Percentiles rank a stretch among this genome's conserved stretches.
Evolutionary conservation across 225 moss, liverwort and hornwort species (phyloP).

Genomic region (Sphagnum tenellum): DNA sequence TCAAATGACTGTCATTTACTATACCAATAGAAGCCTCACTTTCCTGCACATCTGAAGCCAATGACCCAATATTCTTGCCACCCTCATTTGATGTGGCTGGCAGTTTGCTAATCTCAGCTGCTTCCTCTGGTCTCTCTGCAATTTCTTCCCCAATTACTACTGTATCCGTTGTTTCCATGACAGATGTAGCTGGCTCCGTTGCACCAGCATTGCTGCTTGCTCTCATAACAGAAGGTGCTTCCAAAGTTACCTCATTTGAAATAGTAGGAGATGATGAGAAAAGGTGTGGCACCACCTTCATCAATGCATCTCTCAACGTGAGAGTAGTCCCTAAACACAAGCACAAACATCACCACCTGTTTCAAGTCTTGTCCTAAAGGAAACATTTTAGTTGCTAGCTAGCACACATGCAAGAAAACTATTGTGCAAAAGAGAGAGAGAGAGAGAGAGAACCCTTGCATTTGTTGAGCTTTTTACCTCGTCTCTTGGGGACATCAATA

Average conservation of each 20-base stretch:
- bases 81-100: background rate
- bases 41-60: conserved; percentile 11
- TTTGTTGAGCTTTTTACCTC: conserved; percentile 25
- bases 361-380: no score
- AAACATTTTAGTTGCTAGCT: no score
- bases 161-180: conserved; percentile 7
- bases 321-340: conserved; percentile 46
- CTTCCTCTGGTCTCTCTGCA: background rate
- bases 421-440: no score
- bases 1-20: no score
- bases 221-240: conserved; percentile 8
- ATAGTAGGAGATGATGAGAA: conserved; percentile 30
- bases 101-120: background rate
- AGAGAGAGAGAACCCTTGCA: no score
- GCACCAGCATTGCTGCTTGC: conserved; percentile 10
- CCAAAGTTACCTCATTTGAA: conserved; percentile 7
- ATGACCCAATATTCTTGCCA: background rate
- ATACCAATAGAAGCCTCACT: background rate
- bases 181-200: conserved; percentile 7
- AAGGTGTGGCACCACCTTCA: conserved; percentile 82
- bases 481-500: conserved; percentile 52
- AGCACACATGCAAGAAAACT: no score
- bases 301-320: conserved; percentile 76
- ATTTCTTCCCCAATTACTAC: conserved; percentile 11
- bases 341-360: no score